These are phyloP conservation scores for Amphirosellinia nigrospora DNA, from an alignment of 495 filamentous ascomycete species.

Conservation along the genomic window DNA sequence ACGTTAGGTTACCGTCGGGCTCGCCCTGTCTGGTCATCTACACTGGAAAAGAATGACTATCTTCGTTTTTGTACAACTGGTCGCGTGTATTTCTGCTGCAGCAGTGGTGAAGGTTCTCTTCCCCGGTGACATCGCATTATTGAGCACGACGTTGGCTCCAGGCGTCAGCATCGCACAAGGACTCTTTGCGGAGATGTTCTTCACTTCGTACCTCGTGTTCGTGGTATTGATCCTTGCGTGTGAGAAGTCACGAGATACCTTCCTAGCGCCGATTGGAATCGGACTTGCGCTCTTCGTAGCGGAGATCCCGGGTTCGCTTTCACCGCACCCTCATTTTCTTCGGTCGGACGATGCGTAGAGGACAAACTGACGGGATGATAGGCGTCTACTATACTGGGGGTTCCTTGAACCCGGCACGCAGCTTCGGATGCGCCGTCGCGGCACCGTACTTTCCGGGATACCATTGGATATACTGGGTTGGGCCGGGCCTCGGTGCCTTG, in stretches of 20 bases:
- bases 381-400: conserved; percentile 64
- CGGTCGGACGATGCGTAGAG: background rate
- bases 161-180: conserved; percentile 67
- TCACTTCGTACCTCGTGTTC: conserved; percentile 74
- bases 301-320: conserved; percentile 62
- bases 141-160: conserved; percentile 61
- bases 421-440: conserved; percentile 59
- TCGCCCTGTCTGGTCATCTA: conserved; percentile 57
- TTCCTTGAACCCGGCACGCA: conserved; percentile 61
- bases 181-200: conserved; percentile 74
- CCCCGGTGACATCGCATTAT: conserved; percentile 53
- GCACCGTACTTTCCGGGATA: conserved; percentile 48
- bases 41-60: conserved; percentile 52
- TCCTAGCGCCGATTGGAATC: conserved; percentile 75
- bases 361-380: conserved; percentile 21
- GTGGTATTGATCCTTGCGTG: conserved; percentile 76
- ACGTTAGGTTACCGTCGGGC: conserved; percentile 53
- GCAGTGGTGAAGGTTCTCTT: conserved; percentile 59
- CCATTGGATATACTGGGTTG: conserved; percentile 69
- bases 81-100: conserved; percentile 60
- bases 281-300: conserved; percentile 72
- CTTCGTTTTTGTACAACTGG: conserved; percentile 59
- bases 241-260: conserved; percentile 77
- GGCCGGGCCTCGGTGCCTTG: conserved; percentile 68
- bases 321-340: conserved; percentile 40